Percentiles rank a stretch among this genome's conserved stretches.
Evolutionary conservation across 768 basidiomycete genomes (phyloP).

Genomic region (Mycena pura): DNA sequence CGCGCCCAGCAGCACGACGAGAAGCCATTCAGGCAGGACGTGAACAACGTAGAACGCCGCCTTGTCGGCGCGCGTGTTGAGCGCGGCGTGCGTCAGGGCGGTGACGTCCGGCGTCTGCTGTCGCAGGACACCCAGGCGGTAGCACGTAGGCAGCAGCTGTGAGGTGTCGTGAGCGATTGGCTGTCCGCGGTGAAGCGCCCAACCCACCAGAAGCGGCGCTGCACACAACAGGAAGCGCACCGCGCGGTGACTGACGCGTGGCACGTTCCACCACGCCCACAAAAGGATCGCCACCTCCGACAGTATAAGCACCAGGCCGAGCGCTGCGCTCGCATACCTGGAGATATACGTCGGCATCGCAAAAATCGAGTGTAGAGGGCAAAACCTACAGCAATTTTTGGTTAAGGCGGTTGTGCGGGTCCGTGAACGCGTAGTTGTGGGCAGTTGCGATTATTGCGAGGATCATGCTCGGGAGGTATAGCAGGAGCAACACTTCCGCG

Average conservation of each 20-base stretch:
- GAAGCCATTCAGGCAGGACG: conserved; percentile 42
- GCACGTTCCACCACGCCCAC: conserved; percentile 30
- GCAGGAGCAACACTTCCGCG: conserved; percentile 26
- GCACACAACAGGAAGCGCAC: conserved; percentile 27
- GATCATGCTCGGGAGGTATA: conserved; percentile 31
- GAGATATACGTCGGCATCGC: too few species aligned
- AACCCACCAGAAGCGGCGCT: conserved; percentile 32
- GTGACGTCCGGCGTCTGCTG: conserved; percentile 33
- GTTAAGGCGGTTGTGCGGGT: conserved; percentile 25
- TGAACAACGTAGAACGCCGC: conserved; percentile 41
- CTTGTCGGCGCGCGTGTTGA: conserved; percentile 36
- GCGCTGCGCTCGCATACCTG: conserved; percentile 37
- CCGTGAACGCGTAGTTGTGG: conserved; percentile 20
- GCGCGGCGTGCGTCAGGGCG: conserved; percentile 32
- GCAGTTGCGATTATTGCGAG: conserved; percentile 35
- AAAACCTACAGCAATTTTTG: conserved; percentile 32
- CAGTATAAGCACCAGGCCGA: conserved; percentile 33
- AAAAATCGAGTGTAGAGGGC: too few species aligned
- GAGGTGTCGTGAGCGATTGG: too few species aligned
- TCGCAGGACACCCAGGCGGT: conserved; percentile 42
- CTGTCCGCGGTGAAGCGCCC: too few species aligned
- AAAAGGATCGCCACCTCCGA: conserved; percentile 25
- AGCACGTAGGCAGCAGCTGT: too few species aligned
- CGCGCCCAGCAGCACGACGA: conserved; percentile 26
- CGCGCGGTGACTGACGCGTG: conserved; percentile 29